Evolutionary conservation across 768 basidiomycete genomes (phyloP), one percentile per base, ranked within the genome.

Genomic region (Boletellus ananiceps): DNA sequence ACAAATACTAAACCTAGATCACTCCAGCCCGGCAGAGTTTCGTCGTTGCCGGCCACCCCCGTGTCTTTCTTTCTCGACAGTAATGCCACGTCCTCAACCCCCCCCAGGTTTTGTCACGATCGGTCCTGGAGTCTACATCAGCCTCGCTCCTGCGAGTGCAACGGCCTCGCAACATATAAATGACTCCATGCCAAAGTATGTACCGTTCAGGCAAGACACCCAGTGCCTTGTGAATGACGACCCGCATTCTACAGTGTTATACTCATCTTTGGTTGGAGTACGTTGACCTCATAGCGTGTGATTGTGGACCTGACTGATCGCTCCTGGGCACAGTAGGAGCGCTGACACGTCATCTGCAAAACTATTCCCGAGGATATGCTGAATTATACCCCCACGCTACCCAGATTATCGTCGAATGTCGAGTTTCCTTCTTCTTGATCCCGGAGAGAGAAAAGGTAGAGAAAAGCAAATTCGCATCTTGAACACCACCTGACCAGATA

Each of bases 211-310:
- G 4, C 5, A 8, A 8, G 16, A 19, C 9, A 13, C 9, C 0
- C 23, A 9, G 16, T 25, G 6, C 13, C 18, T 39, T 37, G 37
- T 14, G 27, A 5, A 8, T 51, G 19, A 63, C 35, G 23, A 8
- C 4, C 46, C 3, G 0, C 9, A 39, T 32, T 35, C 16, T 19
- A 7, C 38, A 65, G 64, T 11, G 51, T 67, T 11, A 67, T 65
- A 39, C 58, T 65, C 14, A 57, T 65, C 14, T 65, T 65, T 16
- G 65, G 64, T 19, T 65, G 65, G 64, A 60, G 64, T 65, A 35
- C 25, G 63, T 53, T 16, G 21, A 15, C 25, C 12, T 40, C 39
- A 25, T 12, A 25, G 21, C 18, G n/a, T 13, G 8, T 8, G n/a
- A 40, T 4, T 9, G n/a, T n/a, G 9, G 32, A 31, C n/a, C 31